A percentile compares a stretch with the other conserved stretches of the same genome.
phyloP scores from a whole-genome alignment of 129 eudicot species.

The Dittrichia graveolens region DNA sequence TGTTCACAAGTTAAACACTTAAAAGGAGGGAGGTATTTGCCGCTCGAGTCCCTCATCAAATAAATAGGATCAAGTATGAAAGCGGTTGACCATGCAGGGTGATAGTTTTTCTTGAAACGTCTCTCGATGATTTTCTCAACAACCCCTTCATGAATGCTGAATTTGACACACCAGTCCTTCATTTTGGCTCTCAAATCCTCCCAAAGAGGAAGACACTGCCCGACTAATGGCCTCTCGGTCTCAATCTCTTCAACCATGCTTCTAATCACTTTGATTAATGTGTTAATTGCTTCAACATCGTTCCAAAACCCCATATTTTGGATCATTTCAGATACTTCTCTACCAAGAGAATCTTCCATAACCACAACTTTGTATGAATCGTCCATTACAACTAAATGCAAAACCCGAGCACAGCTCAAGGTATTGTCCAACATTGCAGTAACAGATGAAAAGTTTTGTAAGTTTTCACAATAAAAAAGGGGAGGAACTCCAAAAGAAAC shows the following conservation, averaged over 20 bases:
- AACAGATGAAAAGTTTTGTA: slow-evolving; percentile 43
- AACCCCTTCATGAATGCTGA: slow-evolving; percentile 44
- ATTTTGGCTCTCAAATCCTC: slow-evolving; percentile 65
- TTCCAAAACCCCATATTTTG: slow-evolving; percentile 78
- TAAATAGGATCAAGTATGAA: slow-evolving; percentile 76
- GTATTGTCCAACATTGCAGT: slow-evolving; percentile 65
- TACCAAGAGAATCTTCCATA: slow-evolving; percentile 55
- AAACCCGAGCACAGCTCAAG: slow-evolving; percentile 46
- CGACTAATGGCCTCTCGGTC: slow-evolving; percentile 65
- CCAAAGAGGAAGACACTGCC: slow-evolving; percentile 92
- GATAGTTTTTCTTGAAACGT: slow-evolving; percentile 72
- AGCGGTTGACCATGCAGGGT: slow-evolving; percentile 94
- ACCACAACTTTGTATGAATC: slow-evolving; percentile 54
- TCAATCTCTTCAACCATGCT: slow-evolving; percentile 71
- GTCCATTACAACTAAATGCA: slow-evolving; percentile 55
- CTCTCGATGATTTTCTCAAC: slow-evolving; percentile 59
- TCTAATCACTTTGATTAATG: slow-evolving; percentile 54
- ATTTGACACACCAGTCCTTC: slow-evolving; percentile 73
- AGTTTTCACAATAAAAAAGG: slow-evolving; percentile 38
- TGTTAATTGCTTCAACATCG: slow-evolving; percentile 60
- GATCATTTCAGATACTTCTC: slow-evolving; percentile 63
- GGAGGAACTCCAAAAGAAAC: slow-evolving; percentile 58
- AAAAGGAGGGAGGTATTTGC: slow-evolving; percentile 91
- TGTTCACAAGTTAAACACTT: slow-evolving; percentile 70
- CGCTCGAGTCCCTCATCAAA: slow-evolving; percentile 63